These are phyloP conservation scores for Nicotiana attenuata DNA, from an alignment of 257 asterid genomes.

Conservation along the genomic window DNA sequence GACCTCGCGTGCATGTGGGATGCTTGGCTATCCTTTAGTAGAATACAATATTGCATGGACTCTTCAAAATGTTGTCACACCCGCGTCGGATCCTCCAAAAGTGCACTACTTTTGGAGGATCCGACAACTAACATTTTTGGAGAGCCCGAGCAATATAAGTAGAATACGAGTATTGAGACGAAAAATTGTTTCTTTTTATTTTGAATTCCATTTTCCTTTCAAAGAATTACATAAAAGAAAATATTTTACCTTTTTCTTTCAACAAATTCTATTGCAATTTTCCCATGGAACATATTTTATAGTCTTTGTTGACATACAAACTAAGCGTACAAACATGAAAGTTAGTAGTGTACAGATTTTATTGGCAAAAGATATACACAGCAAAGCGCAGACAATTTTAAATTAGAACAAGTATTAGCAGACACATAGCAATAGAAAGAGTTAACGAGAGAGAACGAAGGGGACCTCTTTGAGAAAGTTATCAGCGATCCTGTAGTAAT, in stretches of 20 bases:
- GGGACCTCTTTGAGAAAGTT: slow-evolving; percentile 78
- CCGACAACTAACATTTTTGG: too few species aligned
- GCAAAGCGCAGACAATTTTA: neutral
- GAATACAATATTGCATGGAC: too few species aligned
- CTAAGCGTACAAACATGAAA: neutral
- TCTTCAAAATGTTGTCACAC: too few species aligned
- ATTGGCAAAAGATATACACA: neutral
- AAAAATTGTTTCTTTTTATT: too few species aligned
- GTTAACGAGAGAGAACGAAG: neutral
- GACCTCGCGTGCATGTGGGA: too few species aligned
- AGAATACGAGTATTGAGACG: too few species aligned
- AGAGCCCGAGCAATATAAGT: too few species aligned
- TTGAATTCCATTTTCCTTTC: too few species aligned
- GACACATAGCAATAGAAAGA: neutral
- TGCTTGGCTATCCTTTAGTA: too few species aligned
- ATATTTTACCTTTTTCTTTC: neutral
- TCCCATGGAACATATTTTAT: neutral
- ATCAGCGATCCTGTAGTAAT: slow-evolving; percentile 76
- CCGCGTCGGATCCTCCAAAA: too few species aligned
- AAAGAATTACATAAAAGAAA: neutral
- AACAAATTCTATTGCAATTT: too few species aligned
- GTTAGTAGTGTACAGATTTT: neutral
- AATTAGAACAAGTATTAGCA: neutral
- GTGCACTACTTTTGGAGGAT: too few species aligned
- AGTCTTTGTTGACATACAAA: neutral